Conservation (phyloP, 768 basidiomycete genomes). For the Mycena rosella region DNA sequence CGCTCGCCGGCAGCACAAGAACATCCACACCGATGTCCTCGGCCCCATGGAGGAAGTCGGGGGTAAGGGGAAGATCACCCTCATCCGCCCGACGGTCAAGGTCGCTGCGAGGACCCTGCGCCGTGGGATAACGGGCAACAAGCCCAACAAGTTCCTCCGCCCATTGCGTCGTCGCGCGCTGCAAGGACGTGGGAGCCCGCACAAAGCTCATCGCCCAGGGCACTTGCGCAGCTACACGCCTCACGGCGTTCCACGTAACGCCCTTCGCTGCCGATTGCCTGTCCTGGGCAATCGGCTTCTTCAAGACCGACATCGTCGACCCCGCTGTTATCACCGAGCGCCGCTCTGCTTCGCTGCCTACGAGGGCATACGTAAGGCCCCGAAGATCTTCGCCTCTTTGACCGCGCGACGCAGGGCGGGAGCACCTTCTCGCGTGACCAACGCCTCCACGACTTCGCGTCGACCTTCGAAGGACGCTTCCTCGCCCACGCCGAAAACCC, state of each 20-base stretch:
- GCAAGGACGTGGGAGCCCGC: neutral
- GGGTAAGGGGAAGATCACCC: neutral
- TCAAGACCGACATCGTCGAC: neutral
- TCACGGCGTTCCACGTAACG: neutral
- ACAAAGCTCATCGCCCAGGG: neutral
- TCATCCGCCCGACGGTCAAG: neutral
- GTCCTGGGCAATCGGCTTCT: conserved; percentile 1
- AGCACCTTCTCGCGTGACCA: neutral
- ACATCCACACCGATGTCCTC: neutral
- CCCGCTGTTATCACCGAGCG: neutral
- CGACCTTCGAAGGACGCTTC: neutral
- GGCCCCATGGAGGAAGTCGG: neutral
- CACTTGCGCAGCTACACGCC: neutral
- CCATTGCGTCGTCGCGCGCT: neutral
- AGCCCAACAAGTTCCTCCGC: neutral
- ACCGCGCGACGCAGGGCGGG: conserved; percentile 6
- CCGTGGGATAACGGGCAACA: neutral
- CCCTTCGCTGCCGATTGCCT: neutral
- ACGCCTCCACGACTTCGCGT: neutral
- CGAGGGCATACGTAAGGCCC: neutral
- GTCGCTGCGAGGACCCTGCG: neutral
- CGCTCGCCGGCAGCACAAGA: neutral
- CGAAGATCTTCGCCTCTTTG: neutral
- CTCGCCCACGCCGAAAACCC: neutral
- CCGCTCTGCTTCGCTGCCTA: neutral